Base-by-base conservation (phyloP, 2,329 filamentous ascomycete genomes). In the Hymenoscyphus occultus region DNA sequence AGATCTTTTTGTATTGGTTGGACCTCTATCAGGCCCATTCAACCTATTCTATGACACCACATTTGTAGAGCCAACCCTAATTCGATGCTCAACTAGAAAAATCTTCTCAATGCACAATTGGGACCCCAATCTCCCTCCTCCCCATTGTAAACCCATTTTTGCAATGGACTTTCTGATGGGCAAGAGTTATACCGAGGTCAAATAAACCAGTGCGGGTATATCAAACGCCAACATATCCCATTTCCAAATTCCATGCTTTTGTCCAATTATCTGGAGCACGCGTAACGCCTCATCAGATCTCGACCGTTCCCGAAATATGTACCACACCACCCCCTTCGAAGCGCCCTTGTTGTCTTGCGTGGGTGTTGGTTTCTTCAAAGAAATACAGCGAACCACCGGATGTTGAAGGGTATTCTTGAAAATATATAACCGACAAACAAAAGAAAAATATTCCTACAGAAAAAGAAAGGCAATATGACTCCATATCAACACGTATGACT, bases 191-290 rank as follows among this genome's bases (percentile, higher is more conserved):
- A 60, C 22, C 13, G 51, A 56, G 31, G 31, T 28, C 60, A 60
- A 45, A 12, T 61, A 63, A 62, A 60, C 62, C 39, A 57, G 51
- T 64, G 64, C 64, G 64, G 64, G 64, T 66, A 66, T 66, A 66
- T 66, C 64, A 66, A 66, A 66, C 64, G 64, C 64, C 64, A 63
- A 56, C 61, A 63, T 60, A 4, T 22, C 61, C 61, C 64, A 31
- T 61, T 48, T 35, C 61, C 48, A 51, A 28, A 42, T 59, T 64
- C 61, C 64, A 63, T 64, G 64, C 61, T 64, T 66, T 66, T 60
- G 61, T 40, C 59, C 51, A 59, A 39, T 56, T 12, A 32, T 58
- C 16, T 16, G 56, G 57, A 63, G 59, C 19, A 56, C 31, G 60
- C 57, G 19, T 54, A 63, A 63, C 64, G 56, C 60, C 64, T 51